Evolutionary conservation across 75 land plant species (phyloP).

Genomic region (Selaginella moellendorffii): DNA sequence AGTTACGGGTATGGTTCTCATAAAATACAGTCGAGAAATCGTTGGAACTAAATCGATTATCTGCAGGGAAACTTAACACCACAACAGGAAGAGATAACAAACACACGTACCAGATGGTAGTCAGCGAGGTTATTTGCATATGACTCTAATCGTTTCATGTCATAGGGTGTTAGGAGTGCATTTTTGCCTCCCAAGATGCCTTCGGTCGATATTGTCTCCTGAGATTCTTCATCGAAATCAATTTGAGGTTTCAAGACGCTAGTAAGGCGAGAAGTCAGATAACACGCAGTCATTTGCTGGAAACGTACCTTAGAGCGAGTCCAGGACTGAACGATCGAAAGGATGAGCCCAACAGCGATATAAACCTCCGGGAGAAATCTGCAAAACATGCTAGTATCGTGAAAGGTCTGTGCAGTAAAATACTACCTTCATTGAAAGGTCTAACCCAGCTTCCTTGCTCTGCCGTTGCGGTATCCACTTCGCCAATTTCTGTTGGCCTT

Average conservation of each 20-base stretch:
- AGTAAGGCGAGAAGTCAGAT: constrained; percentile 9
- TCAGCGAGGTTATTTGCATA: constrained; percentile 60
- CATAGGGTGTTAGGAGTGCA: constrained; percentile 43
- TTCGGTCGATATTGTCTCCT: constrained; percentile 26
- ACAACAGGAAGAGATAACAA: too few species aligned
- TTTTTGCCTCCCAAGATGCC: constrained; percentile 25
- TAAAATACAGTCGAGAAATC: constrained; percentile 55
- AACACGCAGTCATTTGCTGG: too few species aligned
- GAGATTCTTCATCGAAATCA: constrained; percentile 52
- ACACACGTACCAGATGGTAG: constrained; percentile 60
- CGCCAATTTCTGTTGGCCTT: constrained; percentile 70
- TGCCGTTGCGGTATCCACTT: constrained; percentile 35
- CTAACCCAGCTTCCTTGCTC: constrained; percentile 45
- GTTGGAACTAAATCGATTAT: constrained; percentile 51
- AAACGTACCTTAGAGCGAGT: constrained; percentile 82
- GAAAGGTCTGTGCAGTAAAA: too few species aligned
- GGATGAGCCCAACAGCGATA: constrained; percentile 27
- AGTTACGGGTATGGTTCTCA: constrained; percentile 54
- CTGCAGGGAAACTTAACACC: too few species aligned
- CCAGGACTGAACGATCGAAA: constrained; percentile 56
- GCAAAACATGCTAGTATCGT: constrained; percentile 15
- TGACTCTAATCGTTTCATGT: constrained; percentile 65
- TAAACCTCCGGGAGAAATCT: constrained; percentile 70
- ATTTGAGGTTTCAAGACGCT: constrained; percentile 77
- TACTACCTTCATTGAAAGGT: constrained; percentile 66